phyloP scores from a whole-genome alignment of 139 green algal species.

The Coelastrella sp. region DNA sequence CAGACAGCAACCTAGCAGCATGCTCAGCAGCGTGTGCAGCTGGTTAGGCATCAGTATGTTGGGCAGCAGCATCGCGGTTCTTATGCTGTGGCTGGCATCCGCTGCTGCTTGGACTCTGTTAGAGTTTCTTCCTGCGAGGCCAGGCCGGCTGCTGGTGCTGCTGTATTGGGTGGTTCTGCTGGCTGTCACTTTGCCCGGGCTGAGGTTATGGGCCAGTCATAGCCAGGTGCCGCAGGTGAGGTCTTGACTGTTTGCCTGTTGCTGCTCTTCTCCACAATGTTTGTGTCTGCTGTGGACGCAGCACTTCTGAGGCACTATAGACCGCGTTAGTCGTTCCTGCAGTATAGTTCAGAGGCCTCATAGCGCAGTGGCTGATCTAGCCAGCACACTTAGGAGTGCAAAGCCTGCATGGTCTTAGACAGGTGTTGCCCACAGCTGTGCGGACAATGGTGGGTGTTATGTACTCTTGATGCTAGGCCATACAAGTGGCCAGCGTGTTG shows the following conservation, averaged over 20 bases:
- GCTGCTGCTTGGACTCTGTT: conserved; percentile 59
- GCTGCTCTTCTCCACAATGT: background rate
- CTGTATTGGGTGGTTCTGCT: conserved; percentile 72
- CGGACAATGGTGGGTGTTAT: background rate
- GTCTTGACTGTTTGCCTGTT: background rate
- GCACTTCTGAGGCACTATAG: background rate
- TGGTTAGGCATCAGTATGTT: background rate
- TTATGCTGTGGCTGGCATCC: conserved; percentile 51
- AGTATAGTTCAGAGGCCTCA: too few species aligned
- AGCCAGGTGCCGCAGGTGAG: background rate
- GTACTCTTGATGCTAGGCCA: background rate
- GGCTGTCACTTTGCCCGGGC: conserved; percentile 61
- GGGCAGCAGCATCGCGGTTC: background rate
- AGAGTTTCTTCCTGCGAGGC: conserved; percentile 51
- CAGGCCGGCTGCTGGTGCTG: conserved; percentile 56
- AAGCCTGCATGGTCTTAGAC: background rate
- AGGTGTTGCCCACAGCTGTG: background rate
- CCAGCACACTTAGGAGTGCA: background rate
- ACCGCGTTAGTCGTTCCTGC: too few species aligned
- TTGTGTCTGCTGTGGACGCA: background rate
- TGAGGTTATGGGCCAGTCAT: conserved; percentile 32
- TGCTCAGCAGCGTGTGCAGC: background rate
- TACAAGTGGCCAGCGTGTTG: background rate
- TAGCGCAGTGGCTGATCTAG: too few species aligned
- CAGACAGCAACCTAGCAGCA: background rate